phyloP scores from a whole-genome alignment of 805 yeast genomes.

The Isabelozyma heimii region DNA sequence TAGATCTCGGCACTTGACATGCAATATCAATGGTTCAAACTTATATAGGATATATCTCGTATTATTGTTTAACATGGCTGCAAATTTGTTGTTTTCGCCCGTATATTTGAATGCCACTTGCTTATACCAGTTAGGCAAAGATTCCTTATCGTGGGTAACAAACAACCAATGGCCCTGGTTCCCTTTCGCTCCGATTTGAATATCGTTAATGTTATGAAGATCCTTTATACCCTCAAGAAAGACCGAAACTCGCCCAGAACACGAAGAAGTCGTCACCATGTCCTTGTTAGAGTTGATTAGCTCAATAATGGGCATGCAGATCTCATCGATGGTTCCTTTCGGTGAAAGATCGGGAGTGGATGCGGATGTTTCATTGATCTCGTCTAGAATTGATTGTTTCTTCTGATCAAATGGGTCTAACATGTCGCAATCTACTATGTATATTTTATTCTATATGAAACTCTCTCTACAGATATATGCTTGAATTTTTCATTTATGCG shows the following conservation, averaged over 20 bases:
- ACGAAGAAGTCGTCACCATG: constrained; percentile 84
- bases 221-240: constrained; percentile 71
- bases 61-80: constrained; percentile 4
- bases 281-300: constrained; percentile 60
- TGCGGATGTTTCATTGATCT: constrained; percentile 44
- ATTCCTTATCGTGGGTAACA: constrained; percentile 63
- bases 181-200: constrained; percentile 76
- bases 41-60: constrained; percentile 67
- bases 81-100: constrained; percentile 1
- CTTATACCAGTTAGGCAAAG: constrained; percentile 50
- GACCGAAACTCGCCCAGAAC: constrained; percentile 84
- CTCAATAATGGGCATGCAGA: constrained; percentile 69
- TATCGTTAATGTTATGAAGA: constrained; percentile 8
- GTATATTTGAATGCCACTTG: constrained; percentile 17
- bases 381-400: constrained; percentile 51
- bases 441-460: neutral
- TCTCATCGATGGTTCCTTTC: constrained; percentile 78
- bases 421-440: constrained; percentile 12
- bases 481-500: constrained; percentile 28
- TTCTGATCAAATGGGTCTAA: constrained; percentile 66
- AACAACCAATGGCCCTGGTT: constrained; percentile 81
- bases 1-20: constrained; percentile 71
- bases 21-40: constrained; percentile 82
- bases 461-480: neutral
- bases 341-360: constrained; percentile 70